Evolutionary conservation across 495 filamentous ascomycete species (phyloP).

Genomic region (Poronia punctata): DNA sequence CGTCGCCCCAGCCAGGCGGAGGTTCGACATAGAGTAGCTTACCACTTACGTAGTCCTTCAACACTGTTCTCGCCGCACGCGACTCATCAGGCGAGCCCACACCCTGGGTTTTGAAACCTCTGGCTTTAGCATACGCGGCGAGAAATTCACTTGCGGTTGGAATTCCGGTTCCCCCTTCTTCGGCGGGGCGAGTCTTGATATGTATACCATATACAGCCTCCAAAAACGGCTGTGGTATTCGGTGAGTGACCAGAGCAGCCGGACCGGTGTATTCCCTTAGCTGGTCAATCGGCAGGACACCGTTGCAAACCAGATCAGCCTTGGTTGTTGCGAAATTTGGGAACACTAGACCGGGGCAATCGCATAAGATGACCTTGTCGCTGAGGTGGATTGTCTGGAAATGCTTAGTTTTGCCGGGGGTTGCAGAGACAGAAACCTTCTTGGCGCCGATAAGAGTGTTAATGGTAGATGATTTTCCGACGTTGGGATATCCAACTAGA

Average conservation of each 20-base stretch:
- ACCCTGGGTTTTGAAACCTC: constrained; percentile 83
- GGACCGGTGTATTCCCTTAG: constrained; percentile 91
- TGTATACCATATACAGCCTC: constrained; percentile 91
- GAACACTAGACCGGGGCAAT: constrained; percentile 98
- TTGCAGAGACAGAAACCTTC: constrained; percentile 96
- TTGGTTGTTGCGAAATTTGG: constrained; percentile 97
- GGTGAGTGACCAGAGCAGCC: constrained; percentile 72
- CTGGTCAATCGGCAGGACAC: constrained; percentile 95
- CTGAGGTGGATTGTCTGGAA: constrained; percentile 97
- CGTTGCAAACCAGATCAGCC: constrained; percentile 92
- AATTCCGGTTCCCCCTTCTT: constrained; percentile 89
- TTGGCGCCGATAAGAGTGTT: constrained; percentile 96
- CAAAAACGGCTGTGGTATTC: constrained; percentile 85
- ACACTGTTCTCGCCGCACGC: constrained; percentile 77
- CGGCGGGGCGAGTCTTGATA: constrained; percentile 70
- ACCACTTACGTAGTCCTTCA: constrained; percentile 97
- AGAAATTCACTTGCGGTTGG: constrained; percentile 86
- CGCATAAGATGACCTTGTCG: constrained; percentile 82
- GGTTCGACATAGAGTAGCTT: constrained; percentile 90
- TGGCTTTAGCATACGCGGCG: constrained; percentile 74
- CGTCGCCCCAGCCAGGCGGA: constrained; percentile 69
- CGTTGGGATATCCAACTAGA: constrained; percentile 96
- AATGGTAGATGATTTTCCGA: constrained; percentile 98
- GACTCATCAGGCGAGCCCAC: constrained; percentile 90
- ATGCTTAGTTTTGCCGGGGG: constrained; percentile 98